Conservation (phyloP, 2,329 filamentous ascomycete species). For the Neofusicoccum umdonicola region DNA sequence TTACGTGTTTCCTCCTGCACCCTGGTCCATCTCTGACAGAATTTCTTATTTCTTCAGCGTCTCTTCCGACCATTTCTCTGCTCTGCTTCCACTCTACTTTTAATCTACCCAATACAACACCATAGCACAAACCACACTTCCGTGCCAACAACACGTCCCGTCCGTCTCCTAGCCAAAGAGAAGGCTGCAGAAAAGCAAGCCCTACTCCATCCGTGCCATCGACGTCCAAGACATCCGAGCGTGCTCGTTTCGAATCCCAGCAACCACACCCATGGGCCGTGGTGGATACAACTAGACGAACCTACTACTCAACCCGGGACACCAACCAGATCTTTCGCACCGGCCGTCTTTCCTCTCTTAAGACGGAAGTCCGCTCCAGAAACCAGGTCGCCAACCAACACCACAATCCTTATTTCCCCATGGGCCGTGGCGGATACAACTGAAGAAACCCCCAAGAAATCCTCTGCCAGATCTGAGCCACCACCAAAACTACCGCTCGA, state of each 20-base stretch:
- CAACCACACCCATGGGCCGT: conserved; percentile 23
- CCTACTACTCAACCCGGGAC: background rate
- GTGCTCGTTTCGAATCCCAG: conserved; percentile 1
- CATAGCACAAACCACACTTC: background rate
- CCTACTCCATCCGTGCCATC: background rate
- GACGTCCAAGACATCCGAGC: background rate
- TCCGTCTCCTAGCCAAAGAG: background rate
- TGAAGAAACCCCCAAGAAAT: background rate
- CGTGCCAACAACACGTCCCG: background rate
- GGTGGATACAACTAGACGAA: conserved; percentile 32
- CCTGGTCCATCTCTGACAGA: background rate
- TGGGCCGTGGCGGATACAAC: conserved; percentile 38
- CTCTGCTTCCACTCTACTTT: background rate
- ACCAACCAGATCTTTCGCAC: conserved; percentile 7
- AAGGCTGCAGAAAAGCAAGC: background rate
- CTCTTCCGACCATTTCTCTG: background rate
- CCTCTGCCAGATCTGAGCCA: background rate
- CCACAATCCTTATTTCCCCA: conserved; percentile 9
- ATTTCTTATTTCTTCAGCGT: conserved; percentile 4
- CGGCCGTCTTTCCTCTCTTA: no score
- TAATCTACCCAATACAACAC: background rate
- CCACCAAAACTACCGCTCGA: no score
- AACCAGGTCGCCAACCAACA: conserved; percentile 3
- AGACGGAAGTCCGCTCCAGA: no score
- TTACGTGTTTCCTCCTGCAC: background rate